Base-by-base conservation (phyloP, 2,329 filamentous ascomycete species). In the Apiospora marii region DNA sequence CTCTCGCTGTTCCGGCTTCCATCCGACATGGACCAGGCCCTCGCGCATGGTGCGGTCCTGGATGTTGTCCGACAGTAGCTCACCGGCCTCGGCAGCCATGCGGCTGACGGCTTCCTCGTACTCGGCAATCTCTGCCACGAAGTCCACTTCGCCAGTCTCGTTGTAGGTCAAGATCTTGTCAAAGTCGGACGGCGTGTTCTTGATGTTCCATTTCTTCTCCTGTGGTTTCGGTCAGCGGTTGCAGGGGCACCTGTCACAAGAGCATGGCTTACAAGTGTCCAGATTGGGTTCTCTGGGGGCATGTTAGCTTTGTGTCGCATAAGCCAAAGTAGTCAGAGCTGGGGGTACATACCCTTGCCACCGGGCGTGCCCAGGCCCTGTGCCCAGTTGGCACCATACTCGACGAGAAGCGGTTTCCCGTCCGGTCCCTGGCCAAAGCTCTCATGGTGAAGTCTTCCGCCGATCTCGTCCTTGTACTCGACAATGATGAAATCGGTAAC, bases 301-400 rank as follows among this genome's bases (percentile, higher is more conserved):
- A 2, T 16, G 64, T 68, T 68, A 68, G 64, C 37, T 10, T 7
- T 2, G 30, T 37, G 6, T 13, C 16, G 8, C 1, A 12, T 58
- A 5, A 34, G 19, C 27, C 16, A 34, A 34, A 12, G 53, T 12
- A 58, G 24, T 13, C 30, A 19, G 3, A 43, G 22, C 14, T 24
- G 61, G 43, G 7, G 2, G 8, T 22, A 48, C 64, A 68, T 46
- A 68, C 64, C 41, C 46, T 27, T 44, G 6, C 67, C 67, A 7
- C 80, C 79, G 71, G 51, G 77, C 27, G 76, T 75, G 6, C 79
- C 79, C 0, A 79, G 71, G 0, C 79, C 81, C 43, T 82, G 79
- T 0, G 86, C 80, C 92, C 92, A 93, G 75, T 93, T 93, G 8
- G 92, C 91, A 3, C 92, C 92, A 0, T 92, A 81, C 79, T 93